Base-by-base conservation (phyloP, 148 eudicot species). In the Rhododendron kiyosumense region DNA sequence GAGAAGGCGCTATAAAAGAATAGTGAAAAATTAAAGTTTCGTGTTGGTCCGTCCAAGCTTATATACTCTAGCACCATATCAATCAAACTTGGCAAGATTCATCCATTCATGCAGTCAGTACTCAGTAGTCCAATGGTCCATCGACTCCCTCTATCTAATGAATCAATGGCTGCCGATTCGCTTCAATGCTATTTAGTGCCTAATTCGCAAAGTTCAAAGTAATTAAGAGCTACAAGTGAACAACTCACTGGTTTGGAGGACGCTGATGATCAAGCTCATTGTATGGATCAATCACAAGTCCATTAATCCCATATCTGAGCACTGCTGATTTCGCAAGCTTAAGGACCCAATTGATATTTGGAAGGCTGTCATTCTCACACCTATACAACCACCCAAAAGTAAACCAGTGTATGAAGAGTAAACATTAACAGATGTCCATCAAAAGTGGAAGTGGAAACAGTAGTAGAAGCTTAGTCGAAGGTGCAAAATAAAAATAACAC, bases 221-320 rank as follows among this genome's bases (percentile, higher is more conserved):
- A 14, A 43, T 26, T 63, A 63, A 63, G 83, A 34, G 57, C 67
- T 54, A 1, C 54, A 51, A 4, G 14, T 54, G 51, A 86, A 63
- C 63, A 46, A 83, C 98, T 92, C 71, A 97, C 98, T 90, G 92
- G 91, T 84, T 90, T 54, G 57, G 14, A 59, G 86, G 91, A 28
- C 99, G 98, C 88, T 95, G 99, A 92, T 97, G 99, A 89, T 97
- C 99, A 90, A 97, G 98, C 90, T 97, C 98, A 83, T 97, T 97
- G 91, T 97, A 97, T 7, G 98, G 98, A 88, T 97, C 99, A 88
- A 97, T 97, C 45, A 97, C 98, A 51, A 97, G 98, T 54, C 99
- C 99, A 82, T 90, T 93, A 65, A 97, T 91, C 36, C 99, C 99
- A 90, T 97, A 93, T 89, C 99, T 95, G 82, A 95, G 86, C 88